A percentile compares a stretch with the other conserved stretches of the same genome.
phyloP scores from a whole-genome alignment of 2,329 filamentous ascomycete species.

The Cercospora sp. region DNA sequence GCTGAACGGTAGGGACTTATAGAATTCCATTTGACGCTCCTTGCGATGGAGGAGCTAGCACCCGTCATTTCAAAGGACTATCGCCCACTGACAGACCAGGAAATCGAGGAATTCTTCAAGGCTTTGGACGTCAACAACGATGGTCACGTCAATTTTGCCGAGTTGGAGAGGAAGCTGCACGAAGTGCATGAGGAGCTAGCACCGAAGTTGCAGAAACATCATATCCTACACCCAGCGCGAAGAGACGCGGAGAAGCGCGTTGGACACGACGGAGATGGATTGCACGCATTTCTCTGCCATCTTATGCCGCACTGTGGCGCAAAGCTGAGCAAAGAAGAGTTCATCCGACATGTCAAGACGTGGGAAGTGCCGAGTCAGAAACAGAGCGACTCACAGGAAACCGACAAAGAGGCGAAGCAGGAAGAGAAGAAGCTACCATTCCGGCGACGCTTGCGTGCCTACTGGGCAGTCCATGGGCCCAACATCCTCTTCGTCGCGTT shows the following conservation, averaged over 20 bases:
- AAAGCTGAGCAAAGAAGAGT: slow-evolving; percentile 50
- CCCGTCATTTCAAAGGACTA: slow-evolving; percentile 21
- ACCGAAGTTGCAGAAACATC: slow-evolving; percentile 49
- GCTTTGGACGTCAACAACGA: slow-evolving; percentile 56
- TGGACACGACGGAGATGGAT: slow-evolving; percentile 35
- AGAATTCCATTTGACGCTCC: background rate
- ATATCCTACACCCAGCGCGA: slow-evolving; percentile 43
- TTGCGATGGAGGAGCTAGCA: slow-evolving; percentile 17
- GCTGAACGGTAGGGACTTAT: background rate
- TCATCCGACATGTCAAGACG: slow-evolving; percentile 59
- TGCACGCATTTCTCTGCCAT: slow-evolving; percentile 55
- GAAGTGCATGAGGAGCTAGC: slow-evolving; percentile 54
- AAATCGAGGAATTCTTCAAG: slow-evolving; percentile 55
- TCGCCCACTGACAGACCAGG: slow-evolving; percentile 45
- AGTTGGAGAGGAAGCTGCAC: slow-evolving; percentile 57
- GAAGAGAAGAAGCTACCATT: slow-evolving; percentile 42
- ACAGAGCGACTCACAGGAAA: slow-evolving; percentile 55
- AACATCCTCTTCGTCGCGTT: slow-evolving; percentile 53
- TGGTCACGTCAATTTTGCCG: slow-evolving; percentile 54
- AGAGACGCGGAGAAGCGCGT: slow-evolving; percentile 33
- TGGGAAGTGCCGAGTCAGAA: slow-evolving; percentile 59
- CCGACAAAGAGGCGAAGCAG: slow-evolving; percentile 50
- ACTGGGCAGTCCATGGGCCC: slow-evolving; percentile 58
- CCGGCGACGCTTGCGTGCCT: slow-evolving; percentile 52
- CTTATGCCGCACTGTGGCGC: slow-evolving; percentile 47